A percentile compares a stretch with the other conserved stretches of the same genome.
phyloP scores from a whole-genome alignment of 2,329 filamentous ascomycete species.

The Penicillium hordei region DNA sequence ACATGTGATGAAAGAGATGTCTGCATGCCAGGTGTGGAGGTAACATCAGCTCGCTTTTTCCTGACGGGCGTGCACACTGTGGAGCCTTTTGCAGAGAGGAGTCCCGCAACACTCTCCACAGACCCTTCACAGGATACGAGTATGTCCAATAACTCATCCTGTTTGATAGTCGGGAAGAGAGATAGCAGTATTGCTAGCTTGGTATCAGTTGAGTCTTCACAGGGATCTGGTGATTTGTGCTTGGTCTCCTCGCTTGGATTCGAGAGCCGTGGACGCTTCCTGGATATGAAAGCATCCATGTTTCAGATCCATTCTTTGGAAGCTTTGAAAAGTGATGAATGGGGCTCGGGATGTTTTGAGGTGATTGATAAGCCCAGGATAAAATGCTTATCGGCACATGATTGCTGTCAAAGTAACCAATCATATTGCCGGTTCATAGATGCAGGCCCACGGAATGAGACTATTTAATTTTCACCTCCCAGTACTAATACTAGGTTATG shows the following conservation, averaged over 20 bases:
- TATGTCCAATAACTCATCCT: constrained; percentile 72
- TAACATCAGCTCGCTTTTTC: constrained; percentile 40
- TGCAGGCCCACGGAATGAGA: not conserved
- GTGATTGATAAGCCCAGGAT: constrained; percentile 9
- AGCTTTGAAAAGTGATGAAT: not conserved
- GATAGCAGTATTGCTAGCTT: constrained; percentile 84
- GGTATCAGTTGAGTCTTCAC: constrained; percentile 81
- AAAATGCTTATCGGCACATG: constrained; percentile 30
- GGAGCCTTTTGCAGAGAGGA: constrained; percentile 45
- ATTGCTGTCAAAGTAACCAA: constrained; percentile 32
- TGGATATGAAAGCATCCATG: constrained; percentile 45
- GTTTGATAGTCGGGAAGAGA: constrained; percentile 63
- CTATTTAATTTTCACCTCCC: not conserved
- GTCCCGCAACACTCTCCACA: constrained; percentile 63
- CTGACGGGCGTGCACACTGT: constrained; percentile 9
- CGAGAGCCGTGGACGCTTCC: constrained; percentile 35
- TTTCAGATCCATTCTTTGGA: not conserved
- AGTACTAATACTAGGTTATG: too few relatives aligned
- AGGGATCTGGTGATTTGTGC: constrained; percentile 26
- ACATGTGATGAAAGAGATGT: constrained; percentile 61
- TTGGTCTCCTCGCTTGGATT: constrained; percentile 1
- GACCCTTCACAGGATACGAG: constrained; percentile 76
- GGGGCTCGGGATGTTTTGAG: not conserved
- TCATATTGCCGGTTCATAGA: constrained; percentile 14
- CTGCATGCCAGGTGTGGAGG: constrained; percentile 55